Conservation (phyloP, 148 eudicot species). For the Nyssa sinensis region DNA sequence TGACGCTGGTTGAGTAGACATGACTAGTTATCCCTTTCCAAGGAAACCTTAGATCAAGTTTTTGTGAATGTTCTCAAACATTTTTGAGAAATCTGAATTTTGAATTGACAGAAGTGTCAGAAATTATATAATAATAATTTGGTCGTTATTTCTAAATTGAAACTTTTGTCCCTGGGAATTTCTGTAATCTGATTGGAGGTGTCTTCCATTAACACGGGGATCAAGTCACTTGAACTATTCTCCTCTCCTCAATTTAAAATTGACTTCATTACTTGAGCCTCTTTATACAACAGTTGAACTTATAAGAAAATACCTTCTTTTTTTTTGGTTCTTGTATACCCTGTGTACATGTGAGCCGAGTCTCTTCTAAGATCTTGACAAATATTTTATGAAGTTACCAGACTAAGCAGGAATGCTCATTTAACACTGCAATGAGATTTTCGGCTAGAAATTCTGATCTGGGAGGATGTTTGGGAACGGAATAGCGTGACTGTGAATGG, state of each 20-base stretch:
- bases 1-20: constrained; percentile 1
- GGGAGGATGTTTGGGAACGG: neutral
- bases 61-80: neutral
- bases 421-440: neutral
- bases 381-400: neutral
- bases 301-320: neutral
- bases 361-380: neutral
- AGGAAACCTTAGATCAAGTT: neutral
- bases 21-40: neutral
- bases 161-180: neutral
- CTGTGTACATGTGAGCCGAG: neutral
- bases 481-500: neutral
- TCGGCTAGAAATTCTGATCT: neutral
- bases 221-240: neutral
- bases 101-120: neutral
- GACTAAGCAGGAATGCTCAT: neutral
- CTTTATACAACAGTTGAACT: neutral
- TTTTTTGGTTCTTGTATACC: neutral
- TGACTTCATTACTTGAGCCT: constrained; percentile 2
- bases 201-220: neutral
- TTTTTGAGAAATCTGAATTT: neutral
- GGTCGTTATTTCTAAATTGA: neutral
- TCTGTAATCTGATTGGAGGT: too few relatives aligned
- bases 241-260: neutral
- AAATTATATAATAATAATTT: neutral